phyloP scores from a whole-genome alignment of 2,329 filamentous ascomycete genomes.

The Cercospora canescens region DNA sequence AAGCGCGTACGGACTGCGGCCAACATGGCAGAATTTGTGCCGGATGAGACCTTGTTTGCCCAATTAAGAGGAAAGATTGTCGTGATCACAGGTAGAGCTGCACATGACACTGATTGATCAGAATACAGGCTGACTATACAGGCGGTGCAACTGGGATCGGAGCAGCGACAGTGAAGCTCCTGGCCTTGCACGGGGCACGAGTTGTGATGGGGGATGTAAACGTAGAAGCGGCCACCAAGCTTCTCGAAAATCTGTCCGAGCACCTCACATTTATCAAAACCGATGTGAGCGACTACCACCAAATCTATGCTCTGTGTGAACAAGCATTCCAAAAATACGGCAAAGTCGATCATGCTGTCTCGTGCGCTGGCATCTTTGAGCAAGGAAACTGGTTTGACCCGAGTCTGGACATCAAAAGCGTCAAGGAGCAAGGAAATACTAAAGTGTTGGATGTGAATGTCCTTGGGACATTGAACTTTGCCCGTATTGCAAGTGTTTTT shows the following conservation, averaged over 20 bases:
- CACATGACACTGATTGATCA: background rate
- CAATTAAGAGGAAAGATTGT: constrained; percentile 34
- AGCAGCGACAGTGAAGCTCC: constrained; percentile 42
- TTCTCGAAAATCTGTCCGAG: constrained; percentile 11
- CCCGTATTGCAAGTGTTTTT: constrained; percentile 52
- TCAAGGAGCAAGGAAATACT: constrained; percentile 39
- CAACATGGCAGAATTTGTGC: constrained; percentile 19
- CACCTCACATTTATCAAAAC: constrained; percentile 41
- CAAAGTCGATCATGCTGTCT: constrained; percentile 51
- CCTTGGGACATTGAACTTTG: constrained; percentile 42
- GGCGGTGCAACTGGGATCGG: constrained; percentile 50
- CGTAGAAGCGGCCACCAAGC: constrained; percentile 12
- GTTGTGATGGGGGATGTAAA: constrained; percentile 47
- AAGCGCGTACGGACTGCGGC: background rate
- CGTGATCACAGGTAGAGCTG: constrained; percentile 33
- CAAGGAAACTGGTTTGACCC: constrained; percentile 49
- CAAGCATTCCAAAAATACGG: constrained; percentile 47
- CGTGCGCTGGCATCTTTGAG: constrained; percentile 50
- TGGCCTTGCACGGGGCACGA: constrained; percentile 41
- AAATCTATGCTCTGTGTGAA: constrained; percentile 50
- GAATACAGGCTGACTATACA: background rate
- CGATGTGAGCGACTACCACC: constrained; percentile 50
- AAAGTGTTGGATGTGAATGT: constrained; percentile 52
- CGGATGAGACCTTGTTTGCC: constrained; percentile 8
- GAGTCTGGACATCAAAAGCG: constrained; percentile 44